Conservation (phyloP, 1,284 basidiomycete species). For the Psilocybe mexicana region DNA sequence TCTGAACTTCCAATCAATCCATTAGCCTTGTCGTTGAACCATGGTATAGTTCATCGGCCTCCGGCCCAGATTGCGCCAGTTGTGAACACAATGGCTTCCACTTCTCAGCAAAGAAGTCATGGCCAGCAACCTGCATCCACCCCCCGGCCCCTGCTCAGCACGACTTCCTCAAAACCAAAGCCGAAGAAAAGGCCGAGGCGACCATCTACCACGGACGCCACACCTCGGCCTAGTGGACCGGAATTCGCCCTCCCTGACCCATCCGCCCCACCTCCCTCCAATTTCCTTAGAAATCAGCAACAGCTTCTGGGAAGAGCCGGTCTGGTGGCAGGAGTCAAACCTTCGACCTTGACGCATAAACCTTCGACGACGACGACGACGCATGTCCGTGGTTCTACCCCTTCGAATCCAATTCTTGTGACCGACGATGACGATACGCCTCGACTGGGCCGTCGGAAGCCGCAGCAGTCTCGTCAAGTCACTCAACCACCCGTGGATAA, state of each 20-base stretch:
- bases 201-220: constrained; percentile 24
- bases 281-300: constrained; percentile 71
- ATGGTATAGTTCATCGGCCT: constrained; percentile 39
- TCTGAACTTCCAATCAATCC: constrained; percentile 79
- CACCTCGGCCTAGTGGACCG: constrained; percentile 44
- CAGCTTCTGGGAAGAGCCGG: constrained; percentile 71
- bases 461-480: constrained; percentile 7
- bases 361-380: constrained; percentile 52
- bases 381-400: constrained; percentile 49
- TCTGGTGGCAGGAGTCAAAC: constrained; percentile 62
- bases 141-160: not conserved
- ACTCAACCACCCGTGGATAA: constrained; percentile 20
- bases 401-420: constrained; percentile 67
- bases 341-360: constrained; percentile 47
- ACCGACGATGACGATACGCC: constrained; percentile 49
- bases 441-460: constrained; percentile 20
- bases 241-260: constrained; percentile 61
- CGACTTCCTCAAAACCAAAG: not conserved
- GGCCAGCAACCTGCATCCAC: not conserved
- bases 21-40: constrained; percentile 65
- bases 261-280: constrained; percentile 57
- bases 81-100: not conserved
- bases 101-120: not conserved
- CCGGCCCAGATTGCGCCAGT: constrained; percentile 30
- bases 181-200: constrained; percentile 23